These are phyloP conservation scores for Lichtheimia hyalospora DNA, from an alignment of 371 early-diverging fungal genomes.

Conservation along the genomic window DNA sequence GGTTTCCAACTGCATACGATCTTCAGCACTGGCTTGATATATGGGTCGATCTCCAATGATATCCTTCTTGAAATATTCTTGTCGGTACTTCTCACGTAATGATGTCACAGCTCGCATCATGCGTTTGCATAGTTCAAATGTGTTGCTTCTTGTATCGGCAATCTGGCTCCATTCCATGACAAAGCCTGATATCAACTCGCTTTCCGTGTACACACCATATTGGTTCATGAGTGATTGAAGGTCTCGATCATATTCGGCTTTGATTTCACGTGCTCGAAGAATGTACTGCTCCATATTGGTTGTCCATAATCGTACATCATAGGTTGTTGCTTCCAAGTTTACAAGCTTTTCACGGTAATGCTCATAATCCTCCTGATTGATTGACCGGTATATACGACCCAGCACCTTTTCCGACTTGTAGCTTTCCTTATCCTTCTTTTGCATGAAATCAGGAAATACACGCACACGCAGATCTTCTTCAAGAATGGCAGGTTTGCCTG, in stretches of 20 bases:
- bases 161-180: constrained; percentile 41
- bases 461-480: constrained; percentile 44
- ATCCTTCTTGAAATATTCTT: constrained; percentile 32
- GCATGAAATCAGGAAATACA: constrained; percentile 82
- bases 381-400: constrained; percentile 62
- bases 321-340: constrained; percentile 16
- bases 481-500: constrained; percentile 46
- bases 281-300: constrained; percentile 59
- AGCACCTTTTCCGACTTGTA: constrained; percentile 65
- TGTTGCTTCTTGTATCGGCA: constrained; percentile 32
- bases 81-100: constrained; percentile 41
- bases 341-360: constrained; percentile 27
- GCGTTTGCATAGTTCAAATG: constrained; percentile 46
- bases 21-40: constrained; percentile 13
- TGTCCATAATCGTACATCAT: constrained; percentile 49
- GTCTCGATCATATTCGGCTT: constrained; percentile 53
- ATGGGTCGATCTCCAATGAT: neutral
- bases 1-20: constrained; percentile 26
- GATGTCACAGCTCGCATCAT: constrained; percentile 39
- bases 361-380: constrained; percentile 43
- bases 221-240: constrained; percentile 65
- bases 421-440: constrained; percentile 54
- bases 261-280: constrained; percentile 45
- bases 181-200: constrained; percentile 48
- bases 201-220: constrained; percentile 58